A percentile compares a stretch with the other conserved stretches of the same genome.
Conservation (phyloP, 345 rosid genomes). For the Gossypium sturtianum region DNA sequence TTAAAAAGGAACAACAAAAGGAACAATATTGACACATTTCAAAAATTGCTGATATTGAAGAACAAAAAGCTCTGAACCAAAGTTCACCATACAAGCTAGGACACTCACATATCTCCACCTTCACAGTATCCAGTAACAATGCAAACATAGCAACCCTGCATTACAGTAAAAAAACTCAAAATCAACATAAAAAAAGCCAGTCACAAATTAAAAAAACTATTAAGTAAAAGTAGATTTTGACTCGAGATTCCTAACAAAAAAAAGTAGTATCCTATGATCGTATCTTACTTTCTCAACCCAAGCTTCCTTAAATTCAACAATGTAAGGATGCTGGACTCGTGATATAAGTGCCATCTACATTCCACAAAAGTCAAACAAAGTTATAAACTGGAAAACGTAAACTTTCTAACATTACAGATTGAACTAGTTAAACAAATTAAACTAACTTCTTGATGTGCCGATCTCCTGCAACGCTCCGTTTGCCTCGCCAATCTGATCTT, state of each 20-base stretch:
- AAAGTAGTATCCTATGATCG: background rate
- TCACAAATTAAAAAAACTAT: background rate
- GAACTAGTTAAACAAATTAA: slow-evolving; percentile 1
- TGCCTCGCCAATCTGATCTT: slow-evolving; percentile 96
- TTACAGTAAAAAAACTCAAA: slow-evolving; percentile 13
- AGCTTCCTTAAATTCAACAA: slow-evolving; percentile 98
- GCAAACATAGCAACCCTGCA: slow-evolving; percentile 97
- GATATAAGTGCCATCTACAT: slow-evolving; percentile 91
- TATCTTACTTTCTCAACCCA: slow-evolving; percentile 93
- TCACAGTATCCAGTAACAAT: slow-evolving; percentile 98
- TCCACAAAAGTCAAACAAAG: slow-evolving; percentile 8
- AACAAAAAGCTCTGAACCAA: slow-evolving; percentile 4
- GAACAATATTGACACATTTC: background rate
- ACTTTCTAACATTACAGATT: background rate
- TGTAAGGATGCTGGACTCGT: slow-evolving; percentile 84
- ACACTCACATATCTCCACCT: slow-evolving; percentile 99
- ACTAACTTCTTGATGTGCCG: slow-evolving; percentile 96
- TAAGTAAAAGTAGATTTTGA: background rate
- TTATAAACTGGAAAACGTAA: background rate
- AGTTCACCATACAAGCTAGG: background rate
- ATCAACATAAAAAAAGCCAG: background rate
- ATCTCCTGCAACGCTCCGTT: slow-evolving; percentile 95
- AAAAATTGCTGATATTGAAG: slow-evolving; percentile 12
- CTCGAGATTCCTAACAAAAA: background rate
- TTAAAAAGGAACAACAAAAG: slow-evolving; percentile 3